Conservation (phyloP, 352 stramenopile genomes). For the Phytophthora boehmeriae region DNA sequence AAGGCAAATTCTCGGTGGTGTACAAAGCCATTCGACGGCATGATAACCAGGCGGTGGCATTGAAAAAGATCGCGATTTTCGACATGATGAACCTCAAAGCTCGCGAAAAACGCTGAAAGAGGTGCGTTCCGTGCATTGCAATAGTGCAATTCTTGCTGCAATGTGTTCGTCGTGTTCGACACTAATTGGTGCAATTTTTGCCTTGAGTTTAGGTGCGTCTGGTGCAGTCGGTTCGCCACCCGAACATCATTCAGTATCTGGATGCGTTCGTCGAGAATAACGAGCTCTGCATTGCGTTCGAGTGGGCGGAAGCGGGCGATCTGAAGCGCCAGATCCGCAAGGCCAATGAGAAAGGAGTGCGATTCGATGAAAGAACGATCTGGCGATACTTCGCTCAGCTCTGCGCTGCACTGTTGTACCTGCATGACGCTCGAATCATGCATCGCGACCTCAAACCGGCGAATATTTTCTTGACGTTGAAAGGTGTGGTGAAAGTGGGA, state of each 20-base stretch:
- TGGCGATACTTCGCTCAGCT: conserved; percentile 95
- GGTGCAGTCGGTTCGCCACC: conserved; percentile 89
- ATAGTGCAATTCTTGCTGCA: not conserved
- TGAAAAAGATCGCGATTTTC: conserved; percentile 95
- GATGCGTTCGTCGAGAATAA: conserved; percentile 92
- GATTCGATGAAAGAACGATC: conserved; percentile 93
- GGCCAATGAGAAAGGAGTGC: conserved; percentile 78
- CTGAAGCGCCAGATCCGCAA: conserved; percentile 94
- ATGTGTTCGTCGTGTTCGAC: not conserved
- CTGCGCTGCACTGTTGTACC: conserved; percentile 81
- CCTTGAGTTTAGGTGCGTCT: conserved; percentile 64
- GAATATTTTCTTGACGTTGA: conserved; percentile 93
- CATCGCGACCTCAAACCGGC: conserved; percentile 95
- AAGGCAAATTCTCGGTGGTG: conserved; percentile 94
- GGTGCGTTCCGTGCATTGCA: conserved; percentile 23
- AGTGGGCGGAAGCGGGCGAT: conserved; percentile 94
- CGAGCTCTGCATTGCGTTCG: conserved; percentile 94
- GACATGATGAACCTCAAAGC: conserved; percentile 90
- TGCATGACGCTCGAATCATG: conserved; percentile 92
- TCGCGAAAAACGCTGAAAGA: conserved; percentile 91
- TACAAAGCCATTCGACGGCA: conserved; percentile 80
- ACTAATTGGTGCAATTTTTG: conserved; percentile 12
- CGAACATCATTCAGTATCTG: conserved; percentile 93
- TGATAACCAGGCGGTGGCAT: conserved; percentile 81
- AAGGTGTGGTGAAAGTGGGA: conserved; percentile 91